Conservation (phyloP, 805 yeast genomes). For the Candida tibetensis region DNA sequence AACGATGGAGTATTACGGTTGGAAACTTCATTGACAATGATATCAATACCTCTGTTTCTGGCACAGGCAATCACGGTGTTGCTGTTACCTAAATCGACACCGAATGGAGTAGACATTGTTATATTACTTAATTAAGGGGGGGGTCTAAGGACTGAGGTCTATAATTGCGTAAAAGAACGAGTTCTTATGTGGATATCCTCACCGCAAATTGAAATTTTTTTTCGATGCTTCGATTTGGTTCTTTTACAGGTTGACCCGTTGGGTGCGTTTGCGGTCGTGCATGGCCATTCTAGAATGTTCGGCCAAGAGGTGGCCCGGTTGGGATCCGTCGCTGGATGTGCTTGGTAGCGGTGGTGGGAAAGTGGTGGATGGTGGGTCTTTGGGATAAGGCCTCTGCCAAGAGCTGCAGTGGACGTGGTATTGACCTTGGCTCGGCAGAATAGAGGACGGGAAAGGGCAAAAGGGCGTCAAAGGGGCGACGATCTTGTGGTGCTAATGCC, state of each 20-base stretch:
- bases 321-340: too few relatives aligned
- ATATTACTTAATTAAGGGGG: not conserved
- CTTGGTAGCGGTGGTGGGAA: too few relatives aligned
- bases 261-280: not conserved
- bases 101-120: slow-evolving; percentile 88
- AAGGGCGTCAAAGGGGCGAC: too few relatives aligned
- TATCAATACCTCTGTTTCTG: slow-evolving; percentile 96
- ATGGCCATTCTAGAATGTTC: too few relatives aligned
- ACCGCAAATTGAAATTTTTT: slow-evolving; percentile 5
- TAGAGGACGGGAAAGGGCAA: too few relatives aligned
- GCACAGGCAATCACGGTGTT: slow-evolving; percentile 94
- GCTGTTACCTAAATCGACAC: slow-evolving; percentile 96
- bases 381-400: too few relatives aligned
- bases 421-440: too few relatives aligned
- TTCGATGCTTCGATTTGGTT: slow-evolving; percentile 1
- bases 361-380: too few relatives aligned
- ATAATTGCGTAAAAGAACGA: slow-evolving; percentile 1
- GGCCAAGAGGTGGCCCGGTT: too few relatives aligned
- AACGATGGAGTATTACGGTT: slow-evolving; percentile 92
- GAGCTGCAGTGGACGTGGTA: too few relatives aligned
- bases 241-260: not conserved
- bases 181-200: slow-evolving; percentile 8
- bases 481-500: too few relatives aligned
- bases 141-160: not conserved
- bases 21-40: slow-evolving; percentile 96